Evolutionary conservation across 352 stramenopile genomes (phyloP), one percentile per base, ranked within the genome.

Genomic region (Phytophthora quininea): DNA sequence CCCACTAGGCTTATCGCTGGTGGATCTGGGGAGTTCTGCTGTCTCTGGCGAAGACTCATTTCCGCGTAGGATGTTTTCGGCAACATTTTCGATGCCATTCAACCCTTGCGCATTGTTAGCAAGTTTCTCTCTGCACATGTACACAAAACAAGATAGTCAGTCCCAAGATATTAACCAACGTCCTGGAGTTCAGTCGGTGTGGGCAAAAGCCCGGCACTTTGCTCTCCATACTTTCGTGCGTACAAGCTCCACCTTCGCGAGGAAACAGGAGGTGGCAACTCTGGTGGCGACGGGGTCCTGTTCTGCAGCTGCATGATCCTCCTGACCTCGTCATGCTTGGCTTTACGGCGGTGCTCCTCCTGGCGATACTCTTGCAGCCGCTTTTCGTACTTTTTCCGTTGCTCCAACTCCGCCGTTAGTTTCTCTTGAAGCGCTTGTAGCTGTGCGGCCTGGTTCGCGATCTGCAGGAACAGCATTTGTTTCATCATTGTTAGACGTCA

Each of bases 321-420:
- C 52, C 73, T 87, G 9, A 69, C 67, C 12, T 89, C 79, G 15
- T 89, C 79, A 4, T 85, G 79, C 58, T 82, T 86, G 3, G 69
- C 56, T 30, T 67, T 77, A 49, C 85, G 73, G 4, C 74, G 70
- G 32, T 81, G 65, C 11, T 91, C 83, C 38, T 91, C 79, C 27
- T 91, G 81, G 3, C 84, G 75, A 52, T 94, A 92, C 43, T 92
- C 84, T 54, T 92, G 79, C 0, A 92, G 68, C 0, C 83, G 73
- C 62, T 89, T 90, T 40, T 95, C 86, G 54, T 88, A 95, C 52
- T 93, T 93, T 37, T 77, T 86, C 24, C 85, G 80, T 9, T 92
- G 65, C 40, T 92, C 84, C 6, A 87, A 54, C 48, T 95, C 84
- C 0, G 73, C 62, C 29, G 71, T 49, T 35, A 95, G 66, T 62